Percentiles rank a stretch among this genome's conserved stretches.
phyloP scores from a whole-genome alignment of 805 yeast genomes.

The Saccharomycopsis babjevae region DNA sequence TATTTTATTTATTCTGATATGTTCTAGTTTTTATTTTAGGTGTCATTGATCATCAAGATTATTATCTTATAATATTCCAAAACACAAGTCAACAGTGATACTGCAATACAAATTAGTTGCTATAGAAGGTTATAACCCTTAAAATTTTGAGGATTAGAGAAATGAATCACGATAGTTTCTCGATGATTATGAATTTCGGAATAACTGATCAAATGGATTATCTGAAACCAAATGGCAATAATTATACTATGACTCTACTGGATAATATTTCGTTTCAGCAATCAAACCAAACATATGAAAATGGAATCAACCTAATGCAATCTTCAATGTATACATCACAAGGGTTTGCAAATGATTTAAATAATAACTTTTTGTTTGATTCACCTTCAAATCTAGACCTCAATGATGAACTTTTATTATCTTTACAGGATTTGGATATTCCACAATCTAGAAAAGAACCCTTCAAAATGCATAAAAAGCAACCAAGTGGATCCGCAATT shows the following conservation, averaged over 20 bases:
- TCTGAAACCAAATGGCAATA: background rate
- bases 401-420: slow-evolving; percentile 7
- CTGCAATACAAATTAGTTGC: too few species aligned
- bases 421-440: slow-evolving; percentile 21
- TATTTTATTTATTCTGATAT: background rate
- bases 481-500: slow-evolving; percentile 70
- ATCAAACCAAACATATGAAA: background rate
- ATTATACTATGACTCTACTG: background rate
- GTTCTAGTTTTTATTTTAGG: too few species aligned
- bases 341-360: background rate
- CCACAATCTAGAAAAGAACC: slow-evolving; percentile 19
- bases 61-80: too few species aligned
- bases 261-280: background rate
- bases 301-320: background rate
- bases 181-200: slow-evolving; percentile 14
- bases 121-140: background rate
- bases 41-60: too few species aligned
- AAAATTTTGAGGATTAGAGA: background rate
- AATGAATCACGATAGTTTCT: background rate
- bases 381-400: background rate
- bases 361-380: background rate
- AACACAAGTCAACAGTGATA: too few species aligned
- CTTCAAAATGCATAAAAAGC: slow-evolving; percentile 39
- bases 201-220: slow-evolving; percentile 8
- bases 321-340: background rate